Evolutionary conservation across 306 rosid species (phyloP).

Genomic region (Gastrolobium bilobum): DNA sequence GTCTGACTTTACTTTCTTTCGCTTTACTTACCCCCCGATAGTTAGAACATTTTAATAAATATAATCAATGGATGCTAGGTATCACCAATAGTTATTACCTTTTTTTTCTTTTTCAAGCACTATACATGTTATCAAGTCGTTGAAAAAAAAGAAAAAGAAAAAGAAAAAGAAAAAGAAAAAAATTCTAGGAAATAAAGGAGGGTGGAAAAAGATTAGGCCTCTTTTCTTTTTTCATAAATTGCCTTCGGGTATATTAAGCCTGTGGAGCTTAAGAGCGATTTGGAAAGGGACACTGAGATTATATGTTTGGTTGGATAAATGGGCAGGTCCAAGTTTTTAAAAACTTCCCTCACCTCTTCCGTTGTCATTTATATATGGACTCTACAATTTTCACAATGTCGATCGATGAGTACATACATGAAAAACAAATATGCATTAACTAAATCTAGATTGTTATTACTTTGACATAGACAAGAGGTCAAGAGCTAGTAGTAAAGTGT

Average conservation of each 20-base stretch:
- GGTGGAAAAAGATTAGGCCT: too few species aligned
- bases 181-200: too few species aligned
- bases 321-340: constrained; percentile 34
- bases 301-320: constrained; percentile 5
- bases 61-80: too few species aligned
- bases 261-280: neutral
- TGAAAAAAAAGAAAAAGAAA: too few species aligned
- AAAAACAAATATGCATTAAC: constrained; percentile 45
- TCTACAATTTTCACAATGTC: constrained; percentile 4
- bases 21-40: neutral
- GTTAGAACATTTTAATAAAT: too few species aligned
- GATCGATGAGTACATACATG: constrained; percentile 24
- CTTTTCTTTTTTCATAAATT: too few species aligned
- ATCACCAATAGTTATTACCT: too few species aligned
- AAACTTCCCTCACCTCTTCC: neutral
- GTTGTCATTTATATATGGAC: constrained; percentile 42
- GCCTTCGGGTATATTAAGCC: too few species aligned
- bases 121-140: too few species aligned
- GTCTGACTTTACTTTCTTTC: neutral
- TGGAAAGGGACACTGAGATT: constrained; percentile 39
- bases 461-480: constrained; percentile 47
- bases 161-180: too few species aligned
- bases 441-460: constrained; percentile 52
- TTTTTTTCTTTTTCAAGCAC: too few species aligned
- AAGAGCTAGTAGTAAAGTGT: constrained; percentile 44